Evolutionary conservation across 768 basidiomycete species (phyloP), one percentile per base, ranked within the genome.

Genomic region (Agrocybe praecox): DNA sequence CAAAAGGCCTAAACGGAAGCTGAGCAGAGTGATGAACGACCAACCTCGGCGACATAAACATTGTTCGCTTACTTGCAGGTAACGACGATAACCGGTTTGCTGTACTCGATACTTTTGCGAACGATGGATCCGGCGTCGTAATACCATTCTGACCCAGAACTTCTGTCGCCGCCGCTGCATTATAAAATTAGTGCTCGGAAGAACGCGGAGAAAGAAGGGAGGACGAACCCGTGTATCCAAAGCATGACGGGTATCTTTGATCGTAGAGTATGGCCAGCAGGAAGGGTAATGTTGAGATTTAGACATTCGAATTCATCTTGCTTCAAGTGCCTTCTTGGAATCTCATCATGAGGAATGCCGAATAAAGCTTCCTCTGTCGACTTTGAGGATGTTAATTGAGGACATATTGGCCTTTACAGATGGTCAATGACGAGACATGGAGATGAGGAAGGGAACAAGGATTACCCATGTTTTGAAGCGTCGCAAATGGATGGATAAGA

Each of bases 281-380:
- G 90, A 54, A 83, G 81, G n/a, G 89, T 90, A 51, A 92, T 88
- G 70, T 90, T 91, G 57, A 92, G 69, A 66, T 91, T 92, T 21
- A 92, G 75, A 69, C 90, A 92, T 51, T 89, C 87, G 34, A 91
- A 89, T 69, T 92, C 90, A 67, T 89, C 80, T 49, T 88, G 85
- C 60, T 78, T 77, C 33, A 88, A 71, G 12, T 70, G 63, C 66
- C 88, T 86, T 47, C 73, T 70, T 0, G 87, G 85, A 7, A 82
- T 71, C 29, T 81, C 79, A 11, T 78, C 76, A 19, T 79, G 76
- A 12, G 80, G 67, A 17, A 90, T 71, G 43, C 84, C 84, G 40
- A 90, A 84, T 12, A 92, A 69, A 22, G 82, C 75, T 48, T 88
- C 87, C 57, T 90, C 89, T 48, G 81, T 62, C 22, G 74, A 72